phyloP scores from a whole-genome alignment of 2,329 filamentous ascomycete species.

The Rutstroemia sp. region DNA sequence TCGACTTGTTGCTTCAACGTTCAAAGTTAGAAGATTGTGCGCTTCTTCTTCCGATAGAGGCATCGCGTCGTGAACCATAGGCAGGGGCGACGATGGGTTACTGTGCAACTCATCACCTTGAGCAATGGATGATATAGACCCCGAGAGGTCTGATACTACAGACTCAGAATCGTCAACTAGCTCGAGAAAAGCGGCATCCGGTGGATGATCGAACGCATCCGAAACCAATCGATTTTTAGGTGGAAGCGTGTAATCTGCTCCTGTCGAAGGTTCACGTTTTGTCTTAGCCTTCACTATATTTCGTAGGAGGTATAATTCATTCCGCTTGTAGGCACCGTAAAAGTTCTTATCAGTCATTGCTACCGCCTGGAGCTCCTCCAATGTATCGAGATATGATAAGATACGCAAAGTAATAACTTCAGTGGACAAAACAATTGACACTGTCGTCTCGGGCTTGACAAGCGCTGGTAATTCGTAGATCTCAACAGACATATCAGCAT shows the following conservation, averaged over 20 bases:
- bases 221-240: background rate
- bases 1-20: conserved; percentile 8
- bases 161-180: conserved; percentile 15
- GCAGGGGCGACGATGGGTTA: conserved; percentile 12
- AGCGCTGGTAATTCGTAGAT: conserved; percentile 7
- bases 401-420: conserved; percentile 34
- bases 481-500: background rate
- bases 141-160: conserved; percentile 6
- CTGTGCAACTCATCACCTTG: conserved; percentile 15
- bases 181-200: conserved; percentile 1
- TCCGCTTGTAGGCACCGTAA: conserved; percentile 38
- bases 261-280: conserved; percentile 10
- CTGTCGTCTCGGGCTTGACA: conserved; percentile 2
- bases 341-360: conserved; percentile 38
- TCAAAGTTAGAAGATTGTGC: conserved; percentile 21
- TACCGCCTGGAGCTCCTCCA: conserved; percentile 37
- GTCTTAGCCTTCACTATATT: conserved; percentile 23
- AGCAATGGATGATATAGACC: background rate
- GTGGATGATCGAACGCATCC: background rate
- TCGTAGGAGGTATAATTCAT: conserved; percentile 34
- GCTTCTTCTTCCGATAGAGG: conserved; percentile 26
- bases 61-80: conserved; percentile 1
- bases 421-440: conserved; percentile 11
- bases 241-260: conserved; percentile 3
- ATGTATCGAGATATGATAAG: conserved; percentile 33